These are phyloP conservation scores for Cryptosporidium baileyi DNA, from an alignment of 169 alveolate species.

Conservation along the genomic window DNA sequence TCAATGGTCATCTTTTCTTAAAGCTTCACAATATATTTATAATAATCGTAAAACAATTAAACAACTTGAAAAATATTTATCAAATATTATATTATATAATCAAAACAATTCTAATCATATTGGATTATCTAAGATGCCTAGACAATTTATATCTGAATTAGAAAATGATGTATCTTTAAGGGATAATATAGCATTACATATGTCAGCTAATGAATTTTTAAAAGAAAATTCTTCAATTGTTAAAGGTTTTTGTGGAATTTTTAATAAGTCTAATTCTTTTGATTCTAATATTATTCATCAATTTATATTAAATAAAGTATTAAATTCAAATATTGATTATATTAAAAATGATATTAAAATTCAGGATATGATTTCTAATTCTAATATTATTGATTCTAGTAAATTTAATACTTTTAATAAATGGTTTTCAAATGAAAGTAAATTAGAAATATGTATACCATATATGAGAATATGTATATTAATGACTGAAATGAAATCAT, in stretches of 20 bases:
- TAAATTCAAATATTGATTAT: neutral
- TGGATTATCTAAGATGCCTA: conserved; percentile 17
- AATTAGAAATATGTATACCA: conserved; percentile 14
- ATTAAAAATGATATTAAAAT: neutral
- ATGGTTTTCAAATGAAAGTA: conserved; percentile 55
- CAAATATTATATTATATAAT: neutral
- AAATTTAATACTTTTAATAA: conserved; percentile 15
- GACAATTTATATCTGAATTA: neutral
- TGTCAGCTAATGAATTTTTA: conserved; percentile 50
- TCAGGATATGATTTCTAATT: neutral
- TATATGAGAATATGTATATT: neutral
- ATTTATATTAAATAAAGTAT: neutral
- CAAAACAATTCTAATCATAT: neutral
- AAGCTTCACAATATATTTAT: conserved; percentile 36
- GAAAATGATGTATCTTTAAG: conserved; percentile 36
- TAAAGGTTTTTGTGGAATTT: neutral
- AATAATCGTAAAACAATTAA: conserved; percentile 5
- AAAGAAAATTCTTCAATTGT: conserved; percentile 2
- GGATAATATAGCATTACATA: conserved; percentile 24
- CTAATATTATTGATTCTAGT: neutral
- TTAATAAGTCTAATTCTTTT: neutral
- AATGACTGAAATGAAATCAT: neutral
- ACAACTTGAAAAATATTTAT: conserved; percentile 3
- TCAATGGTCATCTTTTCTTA: conserved; percentile 52
- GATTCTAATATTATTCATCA: neutral